phyloP scores from a whole-genome alignment of 1,284 basidiomycete species.

The Microbotryum saponariae region DNA sequence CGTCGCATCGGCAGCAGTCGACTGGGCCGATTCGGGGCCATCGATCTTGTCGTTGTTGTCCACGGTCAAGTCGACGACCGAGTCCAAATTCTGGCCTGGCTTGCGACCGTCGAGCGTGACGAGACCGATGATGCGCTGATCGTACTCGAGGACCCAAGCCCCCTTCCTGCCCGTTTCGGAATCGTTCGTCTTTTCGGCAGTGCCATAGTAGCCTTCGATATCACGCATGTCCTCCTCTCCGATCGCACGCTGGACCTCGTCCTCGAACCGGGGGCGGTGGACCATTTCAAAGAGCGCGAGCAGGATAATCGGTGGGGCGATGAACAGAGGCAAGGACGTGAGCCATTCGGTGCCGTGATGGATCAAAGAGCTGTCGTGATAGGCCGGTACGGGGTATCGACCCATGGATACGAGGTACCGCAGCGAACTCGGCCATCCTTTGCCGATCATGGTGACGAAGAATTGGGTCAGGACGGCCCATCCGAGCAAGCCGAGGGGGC shows the following conservation, averaged over 20 bases:
- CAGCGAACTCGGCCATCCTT: slow-evolving; percentile 20
- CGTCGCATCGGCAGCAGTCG: neutral
- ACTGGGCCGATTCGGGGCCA: neutral
- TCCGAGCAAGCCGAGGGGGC: slow-evolving; percentile 10
- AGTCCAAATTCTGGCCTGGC: slow-evolving; percentile 23
- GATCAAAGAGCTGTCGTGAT: neutral
- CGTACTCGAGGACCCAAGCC: slow-evolving; percentile 32
- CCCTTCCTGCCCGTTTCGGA: slow-evolving; percentile 8
- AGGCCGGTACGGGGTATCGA: slow-evolving; percentile 1
- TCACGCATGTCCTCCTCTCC: slow-evolving; percentile 29
- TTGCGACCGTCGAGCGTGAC: slow-evolving; percentile 25
- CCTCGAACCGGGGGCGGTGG: slow-evolving; percentile 25
- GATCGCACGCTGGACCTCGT: slow-evolving; percentile 25
- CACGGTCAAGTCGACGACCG: slow-evolving; percentile 16
- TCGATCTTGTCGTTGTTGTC: neutral
- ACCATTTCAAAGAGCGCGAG: slow-evolving; percentile 28
- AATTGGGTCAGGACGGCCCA: slow-evolving; percentile 15
- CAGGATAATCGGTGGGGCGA: slow-evolving; percentile 22
- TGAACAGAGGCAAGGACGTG: slow-evolving; percentile 18
- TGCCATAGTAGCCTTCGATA: slow-evolving; percentile 20
- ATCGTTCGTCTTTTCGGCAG: neutral
- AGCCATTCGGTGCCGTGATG: slow-evolving; percentile 12
- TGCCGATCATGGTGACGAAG: slow-evolving; percentile 6
- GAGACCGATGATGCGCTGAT: slow-evolving; percentile 25
- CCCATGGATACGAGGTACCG: slow-evolving; percentile 10